Evolutionary conservation across 495 filamentous ascomycete genomes (phyloP), one percentile per base, ranked within the genome.

Genomic region (Melanomma pulvis-pyrius): DNA sequence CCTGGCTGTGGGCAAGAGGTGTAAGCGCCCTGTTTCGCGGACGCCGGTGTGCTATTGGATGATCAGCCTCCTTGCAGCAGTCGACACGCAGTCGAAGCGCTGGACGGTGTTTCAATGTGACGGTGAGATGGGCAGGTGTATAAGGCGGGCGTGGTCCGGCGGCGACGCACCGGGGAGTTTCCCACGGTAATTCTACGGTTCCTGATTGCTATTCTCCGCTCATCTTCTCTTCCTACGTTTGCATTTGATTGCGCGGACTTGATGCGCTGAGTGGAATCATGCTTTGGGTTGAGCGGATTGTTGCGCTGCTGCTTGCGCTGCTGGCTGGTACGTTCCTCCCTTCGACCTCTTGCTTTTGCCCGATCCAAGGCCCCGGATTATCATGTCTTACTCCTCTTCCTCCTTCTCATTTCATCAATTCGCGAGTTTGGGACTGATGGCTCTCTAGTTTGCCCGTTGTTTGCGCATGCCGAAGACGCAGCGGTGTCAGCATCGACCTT

Each of bases 61-160:
- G 39, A 15, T 3, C 8, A 15, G 39, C 39, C 55, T 68, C 49
- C 48, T 48, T 47, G 39, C 44, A 6, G 32, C 55, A 28, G 24
- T n/a, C 25, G 25, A 28, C 25, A 39, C 39, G 39, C 39, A 17
- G 63, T 55, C 30, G 64, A 67, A 67, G 64, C 64, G 64, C 64
- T 67, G 64, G 19, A 11, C 17, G 9, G 47, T 68, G 65, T 68
- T 68, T 68, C 65, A 68, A 62, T 63, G 48, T 56, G 64, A 67
- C 57, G 64, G 64, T 67, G 64, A 61, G 63, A 57, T 58, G 15
- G 28, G 5, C 7, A 11, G 47, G 46, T 15, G 54, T 67, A 61
- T 67, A 67, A 67, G 63, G 55, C 46, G 61, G 22, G 50, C 11
- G 30, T 21, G 51, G n/a, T n/a, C 30, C 22, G 32, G 7, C n/a